phyloP scores from a whole-genome alignment of 2,329 filamentous ascomycete species.

The Huntiella abstrusa region DNA sequence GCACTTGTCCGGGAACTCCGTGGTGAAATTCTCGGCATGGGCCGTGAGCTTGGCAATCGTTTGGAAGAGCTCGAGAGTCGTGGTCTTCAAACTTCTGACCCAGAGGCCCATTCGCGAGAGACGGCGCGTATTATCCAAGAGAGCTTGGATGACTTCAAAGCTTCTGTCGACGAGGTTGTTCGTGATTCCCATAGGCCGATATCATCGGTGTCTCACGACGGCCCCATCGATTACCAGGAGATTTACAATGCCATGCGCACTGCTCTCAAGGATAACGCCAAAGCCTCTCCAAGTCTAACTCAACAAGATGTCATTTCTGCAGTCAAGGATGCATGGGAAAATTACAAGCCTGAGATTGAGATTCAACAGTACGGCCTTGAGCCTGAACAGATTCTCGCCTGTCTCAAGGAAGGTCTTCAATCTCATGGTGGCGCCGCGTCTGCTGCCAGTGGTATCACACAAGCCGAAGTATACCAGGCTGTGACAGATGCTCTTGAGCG shows the following conservation, averaged over 20 bases:
- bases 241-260: constrained; percentile 71
- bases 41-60: constrained; percentile 69
- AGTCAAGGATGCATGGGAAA: constrained; percentile 80
- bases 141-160: constrained; percentile 62
- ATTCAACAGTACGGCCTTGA: constrained; percentile 80
- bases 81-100: neutral
- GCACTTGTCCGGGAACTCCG: constrained; percentile 74
- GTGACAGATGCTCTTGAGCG: constrained; percentile 74
- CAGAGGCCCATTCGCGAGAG: constrained; percentile 1
- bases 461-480: constrained; percentile 69
- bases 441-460: constrained; percentile 37
- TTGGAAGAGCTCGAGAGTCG: constrained; percentile 46
- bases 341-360: constrained; percentile 83
- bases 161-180: constrained; percentile 66
- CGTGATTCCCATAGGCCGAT: constrained; percentile 56
- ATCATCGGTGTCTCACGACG: constrained; percentile 40
- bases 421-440: constrained; percentile 43
- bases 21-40: constrained; percentile 88
- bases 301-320: constrained; percentile 74
- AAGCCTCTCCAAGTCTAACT: constrained; percentile 32
- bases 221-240: constrained; percentile 55
- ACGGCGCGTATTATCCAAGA: constrained; percentile 62
- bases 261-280: constrained; percentile 43
- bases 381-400: constrained; percentile 73
- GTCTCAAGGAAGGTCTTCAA: constrained; percentile 68